These are phyloP conservation scores for Amaranthus palmeri DNA, from an alignment of 148 eudicot genomes.

Conservation along the genomic window DNA sequence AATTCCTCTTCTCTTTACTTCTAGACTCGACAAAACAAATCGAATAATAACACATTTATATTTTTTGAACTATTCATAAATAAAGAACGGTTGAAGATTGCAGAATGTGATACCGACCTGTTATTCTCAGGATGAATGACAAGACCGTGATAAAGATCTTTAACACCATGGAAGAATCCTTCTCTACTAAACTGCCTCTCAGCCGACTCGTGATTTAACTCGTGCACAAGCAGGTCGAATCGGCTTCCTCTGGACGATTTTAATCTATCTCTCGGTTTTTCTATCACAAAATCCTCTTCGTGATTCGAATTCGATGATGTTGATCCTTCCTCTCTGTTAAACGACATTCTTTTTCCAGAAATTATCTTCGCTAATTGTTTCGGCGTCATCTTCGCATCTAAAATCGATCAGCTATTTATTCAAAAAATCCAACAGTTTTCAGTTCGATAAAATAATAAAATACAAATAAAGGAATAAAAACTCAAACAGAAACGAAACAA, in stretches of 20 bases:
- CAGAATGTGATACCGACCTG: constrained; percentile 27
- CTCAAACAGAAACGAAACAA: too few species aligned
- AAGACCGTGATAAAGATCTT: constrained; percentile 36
- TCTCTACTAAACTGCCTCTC: constrained; percentile 39
- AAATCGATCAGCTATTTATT: too few species aligned
- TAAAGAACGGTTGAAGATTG: too few species aligned
- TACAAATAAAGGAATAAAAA: too few species aligned
- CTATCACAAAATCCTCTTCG: constrained; percentile 39
- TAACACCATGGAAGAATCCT: constrained; percentile 37
- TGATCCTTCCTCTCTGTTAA: constrained; percentile 15
- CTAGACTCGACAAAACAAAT: too few species aligned
- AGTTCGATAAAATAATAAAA: too few species aligned
- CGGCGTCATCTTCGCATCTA: constrained; percentile 8
- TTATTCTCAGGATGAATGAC: constrained; percentile 48
- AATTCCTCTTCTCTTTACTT: too few species aligned
- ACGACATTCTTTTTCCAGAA: background rate
- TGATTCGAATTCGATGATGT: constrained; percentile 15
- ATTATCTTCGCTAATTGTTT: constrained; percentile 22
- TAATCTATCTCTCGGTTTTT: constrained; percentile 34
- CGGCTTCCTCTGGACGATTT: constrained; percentile 42
- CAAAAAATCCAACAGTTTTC: too few species aligned
- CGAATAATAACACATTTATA: too few species aligned
- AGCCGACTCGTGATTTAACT: constrained; percentile 32
- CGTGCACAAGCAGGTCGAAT: constrained; percentile 38
- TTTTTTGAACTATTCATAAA: too few species aligned